Conservation (phyloP, 305 asterid genomes). For the Fraxinus sp. region DNA sequence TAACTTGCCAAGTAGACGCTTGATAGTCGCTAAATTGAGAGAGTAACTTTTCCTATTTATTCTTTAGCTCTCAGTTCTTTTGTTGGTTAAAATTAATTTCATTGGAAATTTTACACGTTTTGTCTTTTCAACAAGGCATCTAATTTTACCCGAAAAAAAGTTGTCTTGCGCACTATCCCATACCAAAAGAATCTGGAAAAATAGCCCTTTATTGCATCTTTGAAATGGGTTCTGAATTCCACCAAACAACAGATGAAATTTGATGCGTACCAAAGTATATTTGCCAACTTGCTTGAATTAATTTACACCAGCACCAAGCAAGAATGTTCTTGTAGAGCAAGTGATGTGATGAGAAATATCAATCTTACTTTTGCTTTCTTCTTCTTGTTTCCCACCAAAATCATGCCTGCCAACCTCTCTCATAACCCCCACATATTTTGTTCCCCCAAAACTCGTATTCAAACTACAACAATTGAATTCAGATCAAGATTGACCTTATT, state of each 20-base stretch:
- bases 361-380: neutral
- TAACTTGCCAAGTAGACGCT: neutral
- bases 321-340: neutral
- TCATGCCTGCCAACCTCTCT: conserved; percentile 5
- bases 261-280: neutral
- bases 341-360: neutral
- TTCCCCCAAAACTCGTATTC: neutral
- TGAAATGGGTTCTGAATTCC: neutral
- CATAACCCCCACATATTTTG: neutral
- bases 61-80: neutral
- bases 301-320: neutral
- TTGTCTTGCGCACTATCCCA: neutral
- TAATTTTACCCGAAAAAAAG: neutral
- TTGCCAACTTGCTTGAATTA: neutral
- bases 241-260: neutral
- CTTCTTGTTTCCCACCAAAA: neutral
- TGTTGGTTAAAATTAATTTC: neutral
- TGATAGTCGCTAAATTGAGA: neutral
- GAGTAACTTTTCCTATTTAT: neutral
- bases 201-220: neutral
- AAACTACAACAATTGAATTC: neutral
- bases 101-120: neutral
- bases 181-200: neutral
- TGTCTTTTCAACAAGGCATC: neutral
- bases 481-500: neutral